These are phyloP conservation scores for Ballota nigra DNA, from an alignment of 257 asterid species.

Conservation along the genomic window DNA sequence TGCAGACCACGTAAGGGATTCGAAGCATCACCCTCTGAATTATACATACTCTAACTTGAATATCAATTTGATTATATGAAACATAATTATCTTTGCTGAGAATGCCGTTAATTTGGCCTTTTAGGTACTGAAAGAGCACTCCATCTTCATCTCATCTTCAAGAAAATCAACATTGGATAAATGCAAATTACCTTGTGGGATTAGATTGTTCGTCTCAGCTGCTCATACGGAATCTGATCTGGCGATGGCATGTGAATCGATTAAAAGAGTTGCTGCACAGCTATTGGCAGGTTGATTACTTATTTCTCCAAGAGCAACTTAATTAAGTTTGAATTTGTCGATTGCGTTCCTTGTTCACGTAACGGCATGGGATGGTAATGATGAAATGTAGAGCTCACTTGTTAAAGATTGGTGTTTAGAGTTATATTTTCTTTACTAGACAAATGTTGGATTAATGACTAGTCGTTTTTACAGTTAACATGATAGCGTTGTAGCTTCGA, in stretches of 20 bases:
- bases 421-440: neutral
- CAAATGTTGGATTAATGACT: neutral
- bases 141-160: slow-evolving; percentile 52
- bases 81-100: neutral
- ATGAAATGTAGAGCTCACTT: neutral
- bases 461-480: neutral
- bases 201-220: slow-evolving; percentile 62
- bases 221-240: slow-evolving; percentile 69
- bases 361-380: neutral
- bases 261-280: slow-evolving; percentile 44
- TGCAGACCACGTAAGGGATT: slow-evolving; percentile 44
- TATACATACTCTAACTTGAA: neutral
- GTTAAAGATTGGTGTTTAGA: neutral
- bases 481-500: neutral
- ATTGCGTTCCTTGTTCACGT: neutral
- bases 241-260: slow-evolving; percentile 47
- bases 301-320: neutral
- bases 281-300: slow-evolving; percentile 35
- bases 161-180: slow-evolving; percentile 65
- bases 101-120: neutral
- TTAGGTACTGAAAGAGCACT: slow-evolving; percentile 65
- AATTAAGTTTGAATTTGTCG: neutral
- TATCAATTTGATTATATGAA: neutral
- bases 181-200: slow-evolving; percentile 63
- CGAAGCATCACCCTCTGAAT: neutral